Conservation (phyloP, 2,329 filamentous ascomycete species). For the Fusarium beomiforme region DNA sequence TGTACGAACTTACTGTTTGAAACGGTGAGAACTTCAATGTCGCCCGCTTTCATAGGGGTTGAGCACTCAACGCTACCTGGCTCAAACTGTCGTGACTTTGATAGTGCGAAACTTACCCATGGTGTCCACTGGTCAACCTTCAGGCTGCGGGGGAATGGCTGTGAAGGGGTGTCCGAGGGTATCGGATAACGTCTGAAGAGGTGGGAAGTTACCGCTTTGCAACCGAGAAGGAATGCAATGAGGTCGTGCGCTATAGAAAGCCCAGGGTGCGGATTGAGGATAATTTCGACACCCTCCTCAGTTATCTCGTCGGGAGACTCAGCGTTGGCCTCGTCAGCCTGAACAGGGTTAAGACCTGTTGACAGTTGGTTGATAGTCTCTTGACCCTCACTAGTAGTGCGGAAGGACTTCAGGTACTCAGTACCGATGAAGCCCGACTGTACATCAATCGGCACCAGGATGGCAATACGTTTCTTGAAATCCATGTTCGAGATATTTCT, state of each 20-base stretch:
- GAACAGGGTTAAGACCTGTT: too few relatives aligned
- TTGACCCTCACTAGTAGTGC: too few relatives aligned
- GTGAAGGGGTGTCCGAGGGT: background rate
- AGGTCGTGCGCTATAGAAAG: background rate
- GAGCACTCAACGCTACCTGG: background rate
- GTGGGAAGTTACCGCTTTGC: background rate
- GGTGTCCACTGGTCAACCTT: background rate
- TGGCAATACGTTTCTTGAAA: accelerated
- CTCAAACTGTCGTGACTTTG: background rate
- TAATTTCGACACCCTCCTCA: accelerated
- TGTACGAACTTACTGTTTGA: background rate
- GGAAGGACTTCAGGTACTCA: too few relatives aligned
- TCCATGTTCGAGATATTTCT: background rate
- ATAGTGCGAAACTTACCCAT: background rate
- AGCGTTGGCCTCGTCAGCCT: too few relatives aligned
- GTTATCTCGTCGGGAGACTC: background rate
- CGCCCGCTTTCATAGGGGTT: background rate
- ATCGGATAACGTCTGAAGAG: background rate
- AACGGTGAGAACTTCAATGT: background rate
- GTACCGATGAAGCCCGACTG: accelerated
- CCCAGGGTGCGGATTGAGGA: background rate
- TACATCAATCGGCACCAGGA: accelerated
- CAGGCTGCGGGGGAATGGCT: background rate
- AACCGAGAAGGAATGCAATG: background rate
- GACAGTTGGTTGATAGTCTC: too few relatives aligned